A percentile compares a stretch with the other conserved stretches of the same genome.
Evolutionary conservation across 805 yeast species (phyloP).

Genomic region (Metschnikowia continentalis): DNA sequence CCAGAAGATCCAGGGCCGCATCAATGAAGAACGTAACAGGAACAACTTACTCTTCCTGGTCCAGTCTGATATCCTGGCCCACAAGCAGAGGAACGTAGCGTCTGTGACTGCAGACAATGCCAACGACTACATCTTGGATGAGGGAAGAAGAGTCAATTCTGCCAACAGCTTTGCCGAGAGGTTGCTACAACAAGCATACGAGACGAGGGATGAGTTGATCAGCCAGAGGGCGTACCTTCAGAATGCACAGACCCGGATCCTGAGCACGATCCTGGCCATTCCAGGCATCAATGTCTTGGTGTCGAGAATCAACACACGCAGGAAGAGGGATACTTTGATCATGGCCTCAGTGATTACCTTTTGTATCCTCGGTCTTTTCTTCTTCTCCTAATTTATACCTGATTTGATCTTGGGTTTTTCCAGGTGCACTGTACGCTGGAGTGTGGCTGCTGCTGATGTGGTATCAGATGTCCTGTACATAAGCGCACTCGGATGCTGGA

Average conservation of each 20-base stretch:
- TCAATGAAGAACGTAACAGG: constrained; percentile 73
- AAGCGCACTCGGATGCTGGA: background rate
- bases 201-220: constrained; percentile 79
- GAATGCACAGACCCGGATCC: constrained; percentile 60
- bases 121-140: constrained; percentile 75
- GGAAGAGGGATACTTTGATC: constrained; percentile 84
- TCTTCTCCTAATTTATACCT: constrained; percentile 19
- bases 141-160: constrained; percentile 65
- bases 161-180: constrained; percentile 76
- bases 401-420: background rate
- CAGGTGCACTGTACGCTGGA: background rate
- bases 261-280: constrained; percentile 57
- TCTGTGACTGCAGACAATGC: constrained; percentile 32
- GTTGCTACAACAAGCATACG: constrained; percentile 77
- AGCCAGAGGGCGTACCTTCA: constrained; percentile 65
- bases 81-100: constrained; percentile 39
- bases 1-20: constrained; percentile 51
- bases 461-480: constrained; percentile 1
- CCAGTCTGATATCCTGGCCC: constrained; percentile 72
- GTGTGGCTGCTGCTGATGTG: background rate
- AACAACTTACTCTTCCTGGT: constrained; percentile 71
- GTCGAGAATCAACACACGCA: constrained; percentile 78
- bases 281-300: constrained; percentile 82
- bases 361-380: constrained; percentile 68
- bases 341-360: constrained; percentile 66